Conservation (phyloP, 805 yeast genomes). For the Komagataella ulmi region DNA sequence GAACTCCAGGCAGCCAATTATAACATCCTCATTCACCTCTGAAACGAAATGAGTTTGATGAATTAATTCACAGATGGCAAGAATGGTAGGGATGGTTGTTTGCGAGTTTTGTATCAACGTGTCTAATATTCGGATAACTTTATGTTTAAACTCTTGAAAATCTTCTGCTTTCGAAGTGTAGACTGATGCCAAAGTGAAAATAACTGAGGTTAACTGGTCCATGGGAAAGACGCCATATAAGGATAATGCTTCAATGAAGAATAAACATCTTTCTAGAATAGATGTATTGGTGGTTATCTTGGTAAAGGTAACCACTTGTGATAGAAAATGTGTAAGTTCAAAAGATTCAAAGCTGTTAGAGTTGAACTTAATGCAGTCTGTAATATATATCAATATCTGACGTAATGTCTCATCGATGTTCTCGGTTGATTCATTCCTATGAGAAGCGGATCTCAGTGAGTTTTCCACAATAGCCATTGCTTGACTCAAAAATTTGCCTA, state of each 20-base stretch:
- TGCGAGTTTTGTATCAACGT: neutral
- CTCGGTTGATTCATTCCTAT: neutral
- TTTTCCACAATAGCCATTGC: neutral
- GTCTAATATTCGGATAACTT: neutral
- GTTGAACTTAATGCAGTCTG: slow-evolving; percentile 11
- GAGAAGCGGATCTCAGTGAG: neutral
- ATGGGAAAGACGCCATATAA: slow-evolving; percentile 13
- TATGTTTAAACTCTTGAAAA: neutral
- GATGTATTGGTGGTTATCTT: slow-evolving; percentile 4
- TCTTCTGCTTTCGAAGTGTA: neutral
- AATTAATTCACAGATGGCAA: neutral
- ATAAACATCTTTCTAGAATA: slow-evolving; percentile 7
- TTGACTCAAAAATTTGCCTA: neutral
- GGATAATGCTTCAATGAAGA: slow-evolving; percentile 4
- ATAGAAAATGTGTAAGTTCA: slow-evolving; percentile 4
- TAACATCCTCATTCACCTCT: neutral
- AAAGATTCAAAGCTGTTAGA: slow-evolving; percentile 8
- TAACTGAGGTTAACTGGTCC: slow-evolving; percentile 10
- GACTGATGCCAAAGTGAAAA: neutral
- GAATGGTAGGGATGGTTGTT: neutral
- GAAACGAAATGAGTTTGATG: neutral
- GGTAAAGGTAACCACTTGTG: slow-evolving; percentile 5
- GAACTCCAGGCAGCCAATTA: neutral
- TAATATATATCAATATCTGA: slow-evolving; percentile 4
- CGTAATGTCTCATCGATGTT: neutral